Evolutionary conservation across 2,329 filamentous ascomycete species (phyloP), one percentile per base, ranked within the genome.

Genomic region (Colletotrichum liaoningense): DNA sequence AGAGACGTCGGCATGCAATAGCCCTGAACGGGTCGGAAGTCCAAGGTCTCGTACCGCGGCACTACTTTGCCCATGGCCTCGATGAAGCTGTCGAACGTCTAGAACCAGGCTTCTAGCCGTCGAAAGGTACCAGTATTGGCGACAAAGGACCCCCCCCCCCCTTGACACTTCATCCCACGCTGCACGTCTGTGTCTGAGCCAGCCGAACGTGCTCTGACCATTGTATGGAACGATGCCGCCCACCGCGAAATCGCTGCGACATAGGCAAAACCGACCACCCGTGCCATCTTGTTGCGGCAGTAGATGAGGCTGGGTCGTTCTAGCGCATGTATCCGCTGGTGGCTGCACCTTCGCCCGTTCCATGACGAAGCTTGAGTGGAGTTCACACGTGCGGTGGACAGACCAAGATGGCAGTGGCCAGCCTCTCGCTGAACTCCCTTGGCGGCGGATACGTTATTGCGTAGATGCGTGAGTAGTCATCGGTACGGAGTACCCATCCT

Each of bases 281-380:
- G 38, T 16, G 38, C 38, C 14, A 42, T 8, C 30, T 8, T 30
- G 16, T 33, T 30, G 28, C 24, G 62, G 22, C 11, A 35, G n/a
- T 19, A 22, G 19, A 19, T 24, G n/a, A 22, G 16, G 26, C 28
- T 52, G 30, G 28, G 16, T 63, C 58, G 19, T n/a, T n/a, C 38
- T 24, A 30, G 35, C 26, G 24, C 16, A 58, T 35, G 52, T n/a
- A 30, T 35, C 33, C 24, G 28, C 33, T 14, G 57, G 38, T 28
- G 19, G 49, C 57, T 9, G 49, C 58, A 46, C 30, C 35, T 56
- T 57, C 35, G 26, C 24, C 28, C 38, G 52, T 57, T 69, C 38
- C 54, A 59, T 72, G 46, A 57, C 46, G 54, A 60, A 62, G 70
- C 60, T 60, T 66, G 71, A 42, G 71, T 73, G 71, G 60, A 65